Conservation (phyloP, 768 basidiomycete genomes). For the Clitopilus passeckerianus region DNA sequence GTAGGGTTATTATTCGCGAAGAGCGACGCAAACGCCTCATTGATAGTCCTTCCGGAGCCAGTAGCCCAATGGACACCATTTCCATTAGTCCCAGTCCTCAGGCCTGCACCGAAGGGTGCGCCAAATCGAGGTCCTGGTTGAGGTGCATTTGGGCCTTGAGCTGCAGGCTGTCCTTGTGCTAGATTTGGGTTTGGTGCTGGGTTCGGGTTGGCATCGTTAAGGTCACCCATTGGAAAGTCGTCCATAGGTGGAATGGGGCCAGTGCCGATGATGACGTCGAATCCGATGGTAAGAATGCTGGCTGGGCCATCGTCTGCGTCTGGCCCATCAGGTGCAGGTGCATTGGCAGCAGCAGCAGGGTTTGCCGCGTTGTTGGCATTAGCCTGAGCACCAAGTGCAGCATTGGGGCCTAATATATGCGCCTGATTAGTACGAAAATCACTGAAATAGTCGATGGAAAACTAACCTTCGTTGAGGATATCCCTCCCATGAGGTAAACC, state of each 20-base stretch:
- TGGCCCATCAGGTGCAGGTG: no score
- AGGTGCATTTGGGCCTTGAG: not conserved
- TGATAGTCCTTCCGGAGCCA: slow-evolving; percentile 18
- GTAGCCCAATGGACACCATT: slow-evolving; percentile 12
- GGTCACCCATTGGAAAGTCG: not conserved
- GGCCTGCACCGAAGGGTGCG: not conserved
- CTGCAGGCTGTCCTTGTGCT: not conserved
- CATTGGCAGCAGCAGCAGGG: not conserved
- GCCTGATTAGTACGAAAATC: not conserved
- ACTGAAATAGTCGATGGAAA: not conserved
- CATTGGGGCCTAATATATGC: not conserved
- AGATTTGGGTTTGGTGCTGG: not conserved
- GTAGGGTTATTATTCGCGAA: slow-evolving; percentile 4
- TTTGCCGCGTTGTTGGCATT: slow-evolving; percentile 1
- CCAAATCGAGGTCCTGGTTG: not conserved
- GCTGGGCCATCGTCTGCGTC: not conserved
- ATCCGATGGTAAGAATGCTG: slow-evolving; percentile 31
- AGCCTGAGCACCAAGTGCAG: not conserved
- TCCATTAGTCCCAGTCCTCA: not conserved
- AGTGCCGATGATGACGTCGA: slow-evolving; percentile 30
- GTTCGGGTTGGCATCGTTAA: not conserved
- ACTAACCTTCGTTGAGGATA: not conserved
- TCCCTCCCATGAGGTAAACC: no score
- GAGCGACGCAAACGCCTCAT: slow-evolving; percentile 20
- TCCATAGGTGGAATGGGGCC: slow-evolving; percentile 2